Percentiles rank a stretch among this genome's conserved stretches.
These are phyloP conservation scores for Dictyostelium purpureum DNA, from an alignment of 78 protist species.

Conservation along the genomic window DNA sequence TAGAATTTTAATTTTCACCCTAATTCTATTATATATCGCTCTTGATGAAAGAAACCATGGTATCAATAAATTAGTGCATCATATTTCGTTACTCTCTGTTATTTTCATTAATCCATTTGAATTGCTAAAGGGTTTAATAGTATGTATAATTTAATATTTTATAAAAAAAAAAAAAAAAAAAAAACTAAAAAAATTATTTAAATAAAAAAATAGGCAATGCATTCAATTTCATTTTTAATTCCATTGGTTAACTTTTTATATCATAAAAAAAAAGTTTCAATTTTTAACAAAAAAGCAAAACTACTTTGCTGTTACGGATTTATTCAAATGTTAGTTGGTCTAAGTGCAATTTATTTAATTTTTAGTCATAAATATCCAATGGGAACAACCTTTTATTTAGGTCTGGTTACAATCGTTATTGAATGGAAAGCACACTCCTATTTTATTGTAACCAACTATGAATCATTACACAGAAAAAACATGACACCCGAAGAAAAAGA, in stretches of 20 bases:
- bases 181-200: background rate
- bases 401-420: background rate
- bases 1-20: slow-evolving; percentile 35
- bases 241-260: background rate
- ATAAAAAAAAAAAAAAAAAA: background rate
- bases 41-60: slow-evolving; percentile 19
- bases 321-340: background rate
- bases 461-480: background rate
- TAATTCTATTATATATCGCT: background rate
- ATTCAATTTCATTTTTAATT: slow-evolving; percentile 26
- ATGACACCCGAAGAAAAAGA: no score
- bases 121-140: background rate
- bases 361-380: background rate
- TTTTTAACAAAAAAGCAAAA: background rate
- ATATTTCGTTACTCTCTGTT: background rate
- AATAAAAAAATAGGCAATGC: slow-evolving; percentile 7
- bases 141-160: background rate
- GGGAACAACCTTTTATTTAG: slow-evolving; percentile 28
- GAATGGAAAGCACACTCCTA: slow-evolving; percentile 31
- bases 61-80: background rate
- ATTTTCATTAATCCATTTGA: slow-evolving; percentile 49
- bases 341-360: background rate
- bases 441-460: slow-evolving; percentile 39
- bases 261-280: slow-evolving; percentile 2
- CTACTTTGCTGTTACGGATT: background rate